These are phyloP conservation scores for Pyrenochaeta sp. DNA, from an alignment of 2,329 filamentous ascomycete genomes.

Conservation along the genomic window DNA sequence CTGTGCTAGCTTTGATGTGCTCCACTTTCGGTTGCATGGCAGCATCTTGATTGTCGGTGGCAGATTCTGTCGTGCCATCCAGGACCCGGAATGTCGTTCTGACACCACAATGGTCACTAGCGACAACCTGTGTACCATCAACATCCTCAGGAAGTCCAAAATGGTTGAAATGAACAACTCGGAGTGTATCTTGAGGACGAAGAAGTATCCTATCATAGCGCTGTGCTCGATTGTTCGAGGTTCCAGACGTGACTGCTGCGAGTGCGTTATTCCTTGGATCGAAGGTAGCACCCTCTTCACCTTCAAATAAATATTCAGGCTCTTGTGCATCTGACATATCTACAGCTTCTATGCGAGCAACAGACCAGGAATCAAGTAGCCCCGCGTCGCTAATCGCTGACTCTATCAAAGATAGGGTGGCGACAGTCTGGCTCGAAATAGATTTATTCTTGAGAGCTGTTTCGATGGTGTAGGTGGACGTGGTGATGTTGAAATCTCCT, in stretches of 20 bases:
- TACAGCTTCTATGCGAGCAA: slow-evolving; percentile 55
- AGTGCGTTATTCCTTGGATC: slow-evolving; percentile 66
- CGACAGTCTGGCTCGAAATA: slow-evolving; percentile 61
- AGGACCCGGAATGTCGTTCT: slow-evolving; percentile 46
- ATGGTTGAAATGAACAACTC: slow-evolving; percentile 61
- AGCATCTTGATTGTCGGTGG: slow-evolving; percentile 1
- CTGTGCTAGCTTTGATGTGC: slow-evolving; percentile 13
- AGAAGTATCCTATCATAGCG: slow-evolving; percentile 71
- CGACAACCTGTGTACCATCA: slow-evolving; percentile 24
- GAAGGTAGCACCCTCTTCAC: slow-evolving; percentile 72
- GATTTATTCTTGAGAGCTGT: slow-evolving; percentile 61
- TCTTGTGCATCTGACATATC: slow-evolving; percentile 47
- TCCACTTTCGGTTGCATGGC: slow-evolving; percentile 17
- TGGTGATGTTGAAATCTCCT: slow-evolving; percentile 72
- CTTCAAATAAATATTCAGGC: slow-evolving; percentile 57
- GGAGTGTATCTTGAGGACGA: slow-evolving; percentile 52
- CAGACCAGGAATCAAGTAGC: slow-evolving; percentile 63
- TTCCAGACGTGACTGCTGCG: slow-evolving; percentile 62
- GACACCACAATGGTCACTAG: slow-evolving; percentile 66
- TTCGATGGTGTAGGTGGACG: slow-evolving; percentile 65
- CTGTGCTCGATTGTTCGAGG: slow-evolving; percentile 68
- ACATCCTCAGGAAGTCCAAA: slow-evolving; percentile 60
- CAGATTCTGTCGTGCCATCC: not conserved
- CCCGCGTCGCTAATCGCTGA: slow-evolving; percentile 55
- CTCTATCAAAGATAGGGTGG: slow-evolving; percentile 59